phyloP scores from a whole-genome alignment of 345 rosid species.

The Ceriops zippeliana region DNA sequence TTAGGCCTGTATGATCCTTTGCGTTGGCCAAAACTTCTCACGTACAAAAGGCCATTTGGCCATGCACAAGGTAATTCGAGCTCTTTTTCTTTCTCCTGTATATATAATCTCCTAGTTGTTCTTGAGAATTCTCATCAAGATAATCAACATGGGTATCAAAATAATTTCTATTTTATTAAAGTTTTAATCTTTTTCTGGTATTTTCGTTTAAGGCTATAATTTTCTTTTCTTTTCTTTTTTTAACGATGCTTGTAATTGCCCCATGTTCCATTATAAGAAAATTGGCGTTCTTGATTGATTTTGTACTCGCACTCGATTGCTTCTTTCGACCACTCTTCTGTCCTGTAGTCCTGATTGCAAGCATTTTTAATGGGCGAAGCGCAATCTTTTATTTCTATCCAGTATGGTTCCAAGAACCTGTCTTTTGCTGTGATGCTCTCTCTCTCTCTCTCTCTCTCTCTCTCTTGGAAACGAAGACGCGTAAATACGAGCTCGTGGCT shows the following conservation, averaged over 20 bases:
- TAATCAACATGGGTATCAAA: neutral
- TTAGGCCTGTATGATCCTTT: neutral
- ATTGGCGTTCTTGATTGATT: constrained; percentile 2
- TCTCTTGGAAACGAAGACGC: neutral
- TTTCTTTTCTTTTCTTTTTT: neutral
- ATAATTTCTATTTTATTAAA: neutral
- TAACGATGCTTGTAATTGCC: neutral
- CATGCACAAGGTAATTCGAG: too few species aligned
- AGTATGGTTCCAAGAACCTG: too few species aligned
- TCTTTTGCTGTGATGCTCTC: too few species aligned
- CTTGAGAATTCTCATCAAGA: neutral
- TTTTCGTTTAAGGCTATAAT: neutral
- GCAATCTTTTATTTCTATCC: neutral
- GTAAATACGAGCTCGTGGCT: neutral
- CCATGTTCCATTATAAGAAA: neutral
- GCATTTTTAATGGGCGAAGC: neutral
- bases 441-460: too few species aligned
- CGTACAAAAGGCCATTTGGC: neutral
- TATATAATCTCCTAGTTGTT: neutral
- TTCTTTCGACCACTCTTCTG: constrained; percentile 7
- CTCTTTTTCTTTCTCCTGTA: neutral
- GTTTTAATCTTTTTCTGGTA: neutral
- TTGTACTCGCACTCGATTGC: neutral
- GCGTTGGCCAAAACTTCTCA: neutral
- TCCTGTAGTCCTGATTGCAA: neutral